Conservation (phyloP, 2,329 filamentous ascomycete species). For the Anthostomella pinea region DNA sequence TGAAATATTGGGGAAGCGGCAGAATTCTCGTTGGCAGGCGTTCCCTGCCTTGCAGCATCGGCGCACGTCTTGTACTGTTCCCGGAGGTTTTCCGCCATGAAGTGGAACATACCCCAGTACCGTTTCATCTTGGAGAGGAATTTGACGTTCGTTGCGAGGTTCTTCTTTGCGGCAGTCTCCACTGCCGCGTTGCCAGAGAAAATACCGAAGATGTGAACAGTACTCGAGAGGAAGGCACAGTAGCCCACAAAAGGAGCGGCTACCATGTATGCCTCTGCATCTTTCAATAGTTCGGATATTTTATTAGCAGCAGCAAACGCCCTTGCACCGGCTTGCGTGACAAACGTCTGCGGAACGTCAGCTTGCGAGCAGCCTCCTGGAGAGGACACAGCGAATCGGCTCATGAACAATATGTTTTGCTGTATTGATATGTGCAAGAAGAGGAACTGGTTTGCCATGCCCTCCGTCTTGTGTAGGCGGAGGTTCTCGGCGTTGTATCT, state of each 20-base stretch:
- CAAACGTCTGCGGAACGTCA: conserved; percentile 74
- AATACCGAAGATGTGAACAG: conserved; percentile 89
- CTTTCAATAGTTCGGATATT: conserved; percentile 80
- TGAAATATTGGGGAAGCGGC: conserved; percentile 72
- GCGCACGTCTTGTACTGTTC: conserved; percentile 83
- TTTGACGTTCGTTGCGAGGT: conserved; percentile 82
- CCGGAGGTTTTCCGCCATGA: conserved; percentile 89
- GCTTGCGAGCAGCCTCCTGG: conserved; percentile 62
- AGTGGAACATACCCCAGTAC: conserved; percentile 98
- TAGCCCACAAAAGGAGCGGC: conserved; percentile 93
- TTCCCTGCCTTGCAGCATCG: conserved; percentile 72
- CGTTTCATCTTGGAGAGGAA: conserved; percentile 94
- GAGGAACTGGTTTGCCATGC: conserved; percentile 85
- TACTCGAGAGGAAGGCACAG: conserved; percentile 88
- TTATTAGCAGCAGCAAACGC: conserved; percentile 82
- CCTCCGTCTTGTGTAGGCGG: conserved; percentile 77
- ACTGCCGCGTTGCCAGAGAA: conserved; percentile 79
- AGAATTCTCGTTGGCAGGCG: conserved; percentile 45
- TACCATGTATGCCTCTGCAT: conserved; percentile 75
- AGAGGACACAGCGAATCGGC: conserved; percentile 77
- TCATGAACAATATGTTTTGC: conserved; percentile 86
- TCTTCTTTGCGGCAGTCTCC: conserved; percentile 75
- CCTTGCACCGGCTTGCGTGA: conserved; percentile 69
- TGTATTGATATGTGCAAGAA: conserved; percentile 89
- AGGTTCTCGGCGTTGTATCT: conserved; percentile 79